Conservation (phyloP, 345 rosid genomes). For the Zanthoxylum bungeanum region DNA sequence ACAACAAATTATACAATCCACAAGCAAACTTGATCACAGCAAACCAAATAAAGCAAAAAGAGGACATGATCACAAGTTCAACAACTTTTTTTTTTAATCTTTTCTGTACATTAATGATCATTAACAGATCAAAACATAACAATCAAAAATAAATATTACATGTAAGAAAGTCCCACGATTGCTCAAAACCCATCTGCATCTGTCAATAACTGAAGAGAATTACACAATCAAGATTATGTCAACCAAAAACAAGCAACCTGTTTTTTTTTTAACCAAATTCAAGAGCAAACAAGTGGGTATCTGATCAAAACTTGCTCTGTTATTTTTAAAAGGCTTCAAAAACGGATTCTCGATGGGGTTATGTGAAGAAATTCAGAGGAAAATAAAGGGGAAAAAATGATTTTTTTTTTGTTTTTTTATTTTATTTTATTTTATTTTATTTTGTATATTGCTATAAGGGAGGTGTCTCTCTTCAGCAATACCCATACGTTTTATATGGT, state of each 20-base stretch:
- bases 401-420: not conserved
- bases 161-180: slow-evolving; percentile 31
- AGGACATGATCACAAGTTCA: slow-evolving; percentile 18
- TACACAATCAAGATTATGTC: slow-evolving; percentile 19
- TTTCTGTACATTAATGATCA: slow-evolving; percentile 36
- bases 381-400: slow-evolving; percentile 6
- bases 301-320: slow-evolving; percentile 26
- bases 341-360: slow-evolving; percentile 14
- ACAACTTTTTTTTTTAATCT: slow-evolving; percentile 17
- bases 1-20: slow-evolving; percentile 14
- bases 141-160: slow-evolving; percentile 37
- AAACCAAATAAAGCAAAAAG: slow-evolving; percentile 19
- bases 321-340: not conserved
- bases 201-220: slow-evolving; percentile 28
- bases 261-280: slow-evolving; percentile 20
- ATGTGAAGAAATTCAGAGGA: slow-evolving; percentile 20
- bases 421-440: not conserved
- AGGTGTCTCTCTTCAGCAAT: slow-evolving; percentile 38
- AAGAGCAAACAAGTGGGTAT: slow-evolving; percentile 32
- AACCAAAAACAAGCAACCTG: slow-evolving; percentile 23
- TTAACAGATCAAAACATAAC: slow-evolving; percentile 33
- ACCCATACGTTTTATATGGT: slow-evolving; percentile 36
- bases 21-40: slow-evolving; percentile 25
- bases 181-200: slow-evolving; percentile 51
- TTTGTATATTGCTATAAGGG: slow-evolving; percentile 2